Conservation (phyloP, 352 stramenopile genomes). For the Globisporangium viniferum region DNA sequence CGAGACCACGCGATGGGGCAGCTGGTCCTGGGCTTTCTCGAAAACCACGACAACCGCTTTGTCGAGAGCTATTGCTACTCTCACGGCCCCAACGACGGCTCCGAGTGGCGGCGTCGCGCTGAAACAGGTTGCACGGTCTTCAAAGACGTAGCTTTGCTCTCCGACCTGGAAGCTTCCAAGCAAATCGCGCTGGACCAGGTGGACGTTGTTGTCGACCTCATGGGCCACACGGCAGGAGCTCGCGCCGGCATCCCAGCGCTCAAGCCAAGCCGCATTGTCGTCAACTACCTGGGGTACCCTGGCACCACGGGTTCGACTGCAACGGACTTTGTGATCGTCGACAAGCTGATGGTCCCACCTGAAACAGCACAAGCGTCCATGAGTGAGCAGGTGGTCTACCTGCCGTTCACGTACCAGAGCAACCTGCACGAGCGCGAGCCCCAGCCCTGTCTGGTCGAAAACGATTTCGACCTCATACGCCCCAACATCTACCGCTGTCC, state of each 20-base stretch:
- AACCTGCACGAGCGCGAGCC: conserved; percentile 69
- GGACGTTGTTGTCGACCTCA: conserved; percentile 90
- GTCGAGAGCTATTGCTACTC: conserved; percentile 71
- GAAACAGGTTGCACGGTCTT: conserved; percentile 55
- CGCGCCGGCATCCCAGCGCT: conserved; percentile 60
- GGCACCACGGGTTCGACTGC: conserved; percentile 78
- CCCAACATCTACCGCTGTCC: conserved; percentile 15
- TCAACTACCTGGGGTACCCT: conserved; percentile 92
- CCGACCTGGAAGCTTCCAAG: conserved; percentile 52
- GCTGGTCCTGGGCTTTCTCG: conserved; percentile 81
- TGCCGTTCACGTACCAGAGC: conserved; percentile 90
- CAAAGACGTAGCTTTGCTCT: conserved; percentile 45
- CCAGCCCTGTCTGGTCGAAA: conserved; percentile 3
- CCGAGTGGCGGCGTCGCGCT: conserved; percentile 53
- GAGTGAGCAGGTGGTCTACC: conserved; percentile 85
- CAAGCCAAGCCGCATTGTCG: conserved; percentile 53
- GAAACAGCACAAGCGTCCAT: conserved; percentile 41
- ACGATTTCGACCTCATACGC: neutral
- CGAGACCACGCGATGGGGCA: conserved; percentile 93
- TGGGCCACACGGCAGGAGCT: conserved; percentile 87
- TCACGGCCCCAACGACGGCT: conserved; percentile 80
- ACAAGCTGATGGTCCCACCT: conserved; percentile 61
- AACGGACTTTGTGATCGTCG: conserved; percentile 80
- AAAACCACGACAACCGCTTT: conserved; percentile 51
- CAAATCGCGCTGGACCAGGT: conserved; percentile 56